Conservation (phyloP, 306 rosid species). For the Castanopsis chinensis region DNA sequence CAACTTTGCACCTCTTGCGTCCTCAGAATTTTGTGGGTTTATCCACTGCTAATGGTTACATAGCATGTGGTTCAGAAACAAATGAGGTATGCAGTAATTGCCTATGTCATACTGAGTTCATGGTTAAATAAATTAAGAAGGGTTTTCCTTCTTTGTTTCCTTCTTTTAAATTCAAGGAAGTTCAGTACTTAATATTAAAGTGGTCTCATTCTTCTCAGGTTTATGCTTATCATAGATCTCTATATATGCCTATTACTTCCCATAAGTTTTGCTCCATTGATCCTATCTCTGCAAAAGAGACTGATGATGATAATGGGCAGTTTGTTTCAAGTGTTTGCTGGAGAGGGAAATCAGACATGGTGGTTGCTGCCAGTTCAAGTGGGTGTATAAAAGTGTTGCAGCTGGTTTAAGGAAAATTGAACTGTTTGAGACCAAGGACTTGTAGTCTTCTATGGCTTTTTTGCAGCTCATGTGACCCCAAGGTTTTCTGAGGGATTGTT, state of each 20-base stretch:
- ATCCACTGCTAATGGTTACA: conserved; percentile 77
- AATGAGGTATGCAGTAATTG: conserved; percentile 68
- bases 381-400: conserved; percentile 87
- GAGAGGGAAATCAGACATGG: conserved; percentile 81
- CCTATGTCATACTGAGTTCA: background rate
- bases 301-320: conserved; percentile 74
- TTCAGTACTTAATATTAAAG: background rate
- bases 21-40: conserved; percentile 94
- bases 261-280: conserved; percentile 79
- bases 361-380: conserved; percentile 86
- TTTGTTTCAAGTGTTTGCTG: conserved; percentile 98
- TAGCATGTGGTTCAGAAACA: conserved; percentile 96
- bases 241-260: conserved; percentile 86
- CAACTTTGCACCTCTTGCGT: conserved; percentile 32
- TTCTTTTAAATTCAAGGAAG: background rate
- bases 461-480: conserved; percentile 9
- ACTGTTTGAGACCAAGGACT: conserved; percentile 3
- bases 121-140: background rate
- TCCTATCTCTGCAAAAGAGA: conserved; percentile 85
- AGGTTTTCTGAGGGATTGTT: conserved; percentile 17
- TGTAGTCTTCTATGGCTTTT: background rate
- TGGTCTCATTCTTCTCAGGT: conserved; percentile 47
- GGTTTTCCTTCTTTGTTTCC: background rate
- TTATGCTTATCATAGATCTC: conserved; percentile 73
- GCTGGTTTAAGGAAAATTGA: conserved; percentile 51